Base-by-base conservation (phyloP, 177 flowering plant species). In the Tripterygium wilfordii region DNA sequence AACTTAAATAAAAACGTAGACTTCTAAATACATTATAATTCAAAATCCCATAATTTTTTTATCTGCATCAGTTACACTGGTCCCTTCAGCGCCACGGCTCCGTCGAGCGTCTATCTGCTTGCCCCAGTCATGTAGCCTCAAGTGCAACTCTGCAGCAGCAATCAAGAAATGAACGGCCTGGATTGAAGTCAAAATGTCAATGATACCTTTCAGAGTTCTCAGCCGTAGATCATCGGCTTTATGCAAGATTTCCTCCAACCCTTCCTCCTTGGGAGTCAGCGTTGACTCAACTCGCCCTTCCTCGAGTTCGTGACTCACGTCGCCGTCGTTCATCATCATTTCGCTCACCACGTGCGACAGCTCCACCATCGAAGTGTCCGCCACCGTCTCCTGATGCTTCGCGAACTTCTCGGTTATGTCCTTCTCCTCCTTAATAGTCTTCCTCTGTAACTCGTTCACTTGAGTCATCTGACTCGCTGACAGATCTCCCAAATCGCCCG, bases 111-210 rank as follows among this genome's bases (percentile, higher is more conserved):
- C 72, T 35, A 42, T 62, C 56, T 49, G 54, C 65, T 42, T 61
- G 0, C 87, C 90, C 87, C 87, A 83, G 0, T 80, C 84, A 36
- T 78, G 90, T 44, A 83, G 18, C 73, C 82, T 68, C 45, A 76
- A 19, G 37, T 80, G 87, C 54, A 83, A 35, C 69, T 78, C 84
- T 8, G 79, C 82, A 28, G 90, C 84, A 29, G 78, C 84, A 28
- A 80, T 78, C 76, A 83, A 56, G 68, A 76, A 83, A 66, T 80
- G 77, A 18, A 74, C 76, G 42, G 69, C 76, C 59, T 80, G 90
- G 23, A 53, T 55, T 17, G 84, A 77, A 31, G 49, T 55, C 40
- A 83, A 32, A 8, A 74, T 60, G 0, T 55, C 67, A 13, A 78
- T 10, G 4, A 80, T 51, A 4, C 31, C 51, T 30, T 49, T 76